Conservation (phyloP, 768 basidiomycete genomes). For the Aureoboletus auriporus region DNA sequence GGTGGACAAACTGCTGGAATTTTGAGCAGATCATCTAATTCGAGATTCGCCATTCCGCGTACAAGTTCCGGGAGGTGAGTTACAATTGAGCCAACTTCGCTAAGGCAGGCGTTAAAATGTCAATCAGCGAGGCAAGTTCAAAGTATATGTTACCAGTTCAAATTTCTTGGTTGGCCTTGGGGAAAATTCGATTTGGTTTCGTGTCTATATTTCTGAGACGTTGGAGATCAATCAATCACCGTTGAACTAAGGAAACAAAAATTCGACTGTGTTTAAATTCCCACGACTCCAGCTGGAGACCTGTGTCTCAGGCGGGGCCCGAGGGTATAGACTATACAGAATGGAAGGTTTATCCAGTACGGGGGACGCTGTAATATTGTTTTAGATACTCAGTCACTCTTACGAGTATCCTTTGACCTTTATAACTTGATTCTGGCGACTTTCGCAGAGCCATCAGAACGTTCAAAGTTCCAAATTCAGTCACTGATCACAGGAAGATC, state of each 20-base stretch:
- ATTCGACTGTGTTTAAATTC: too few species aligned
- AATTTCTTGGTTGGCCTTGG: neutral
- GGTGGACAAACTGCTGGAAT: slow-evolving; percentile 54
- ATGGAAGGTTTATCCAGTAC: too few species aligned
- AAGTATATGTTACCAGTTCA: neutral
- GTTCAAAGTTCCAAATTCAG: neutral
- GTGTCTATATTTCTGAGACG: neutral
- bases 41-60: neutral
- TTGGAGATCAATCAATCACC: too few species aligned
- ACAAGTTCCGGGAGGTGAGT: neutral
- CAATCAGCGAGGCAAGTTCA: neutral
- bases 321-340: too few species aligned
- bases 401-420: too few species aligned
- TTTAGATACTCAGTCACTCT: too few species aligned
- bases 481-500: neutral
- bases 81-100: neutral
- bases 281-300: too few species aligned
- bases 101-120: neutral
- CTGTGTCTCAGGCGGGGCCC: too few species aligned
- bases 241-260: too few species aligned
- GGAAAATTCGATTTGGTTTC: neutral
- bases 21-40: slow-evolving; percentile 14
- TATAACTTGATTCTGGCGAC: too few species aligned
- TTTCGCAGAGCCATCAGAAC: neutral
- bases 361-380: too few species aligned